Percentiles rank a stretch among this genome's conserved stretches.
Evolutionary conservation across 192 early-diverging fungal species (phyloP).

Genomic region (Geranomyces michiganensis): DNA sequence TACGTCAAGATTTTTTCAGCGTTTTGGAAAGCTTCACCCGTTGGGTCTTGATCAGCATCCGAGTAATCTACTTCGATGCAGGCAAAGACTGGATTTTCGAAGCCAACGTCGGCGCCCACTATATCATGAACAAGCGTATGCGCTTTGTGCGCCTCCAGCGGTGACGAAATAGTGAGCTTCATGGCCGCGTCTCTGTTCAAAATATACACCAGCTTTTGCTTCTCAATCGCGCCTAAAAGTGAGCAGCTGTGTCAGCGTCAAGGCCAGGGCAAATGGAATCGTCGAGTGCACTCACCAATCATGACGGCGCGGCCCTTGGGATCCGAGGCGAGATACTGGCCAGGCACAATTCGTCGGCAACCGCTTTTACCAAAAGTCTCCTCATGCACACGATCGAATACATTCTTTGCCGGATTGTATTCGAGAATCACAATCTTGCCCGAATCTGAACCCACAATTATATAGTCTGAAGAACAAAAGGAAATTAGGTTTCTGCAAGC

Average conservation of each 20-base stretch:
- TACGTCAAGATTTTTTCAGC: conserved; percentile 76
- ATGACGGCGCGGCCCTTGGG: conserved; percentile 96
- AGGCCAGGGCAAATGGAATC: background rate
- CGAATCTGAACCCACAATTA: conserved; percentile 88
- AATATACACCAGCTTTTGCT: conserved; percentile 96
- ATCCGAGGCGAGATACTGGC: conserved; percentile 94
- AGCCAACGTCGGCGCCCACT: conserved; percentile 95
- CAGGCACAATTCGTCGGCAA: conserved; percentile 84
- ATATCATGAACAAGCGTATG: conserved; percentile 76
- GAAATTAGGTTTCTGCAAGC: background rate
- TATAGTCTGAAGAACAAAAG: conserved; percentile 67
- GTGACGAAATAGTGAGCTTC: conserved; percentile 87
- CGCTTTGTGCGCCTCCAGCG: conserved; percentile 89
- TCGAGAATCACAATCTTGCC: conserved; percentile 89
- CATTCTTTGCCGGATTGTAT: conserved; percentile 74
- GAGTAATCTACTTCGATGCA: conserved; percentile 85
- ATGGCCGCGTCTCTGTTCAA: conserved; percentile 88
- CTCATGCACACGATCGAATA: conserved; percentile 80
- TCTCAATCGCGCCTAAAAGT: conserved; percentile 78
- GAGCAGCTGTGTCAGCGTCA: background rate
- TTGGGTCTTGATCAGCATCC: conserved; percentile 78
- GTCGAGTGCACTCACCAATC: conserved; percentile 58
- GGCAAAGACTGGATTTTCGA: conserved; percentile 98
- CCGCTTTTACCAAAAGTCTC: conserved; percentile 96
- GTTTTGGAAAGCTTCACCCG: conserved; percentile 69